Evolutionary conservation across 345 rosid genomes (phyloP).

Genomic region (Lenwebbia sp.): DNA sequence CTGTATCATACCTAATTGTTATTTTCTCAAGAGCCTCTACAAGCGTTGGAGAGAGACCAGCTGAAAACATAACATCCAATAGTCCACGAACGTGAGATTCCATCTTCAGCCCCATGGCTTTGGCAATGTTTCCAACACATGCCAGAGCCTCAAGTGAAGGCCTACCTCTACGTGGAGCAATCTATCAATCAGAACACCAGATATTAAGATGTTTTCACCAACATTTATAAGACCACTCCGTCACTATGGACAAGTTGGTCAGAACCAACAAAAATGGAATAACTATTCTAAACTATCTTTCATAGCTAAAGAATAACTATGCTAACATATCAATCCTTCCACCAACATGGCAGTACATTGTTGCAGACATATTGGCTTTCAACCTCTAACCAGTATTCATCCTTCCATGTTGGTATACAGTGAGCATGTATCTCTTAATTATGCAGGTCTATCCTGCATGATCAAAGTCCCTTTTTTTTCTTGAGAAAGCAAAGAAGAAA

Average conservation of each 20-base stretch:
- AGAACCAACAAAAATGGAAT: background rate
- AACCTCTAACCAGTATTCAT: background rate
- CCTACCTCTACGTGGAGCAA: slow-evolving; percentile 96
- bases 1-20: slow-evolving; percentile 42
- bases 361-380: background rate
- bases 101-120: slow-evolving; percentile 84
- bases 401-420: background rate
- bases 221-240: background rate
- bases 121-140: slow-evolving; percentile 95
- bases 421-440: background rate
- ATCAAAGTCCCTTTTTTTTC: background rate
- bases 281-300: background rate
- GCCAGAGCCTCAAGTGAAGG: slow-evolving; percentile 16
- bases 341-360: background rate
- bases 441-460: background rate
- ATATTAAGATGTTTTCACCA: background rate
- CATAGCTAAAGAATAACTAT: background rate
- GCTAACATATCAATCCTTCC: background rate
- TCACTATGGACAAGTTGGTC: background rate
- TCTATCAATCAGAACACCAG: slow-evolving; percentile 31
- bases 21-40: slow-evolving; percentile 90
- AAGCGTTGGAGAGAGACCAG: slow-evolving; percentile 78
- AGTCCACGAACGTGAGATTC: slow-evolving; percentile 79
- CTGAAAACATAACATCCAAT: slow-evolving; percentile 78
- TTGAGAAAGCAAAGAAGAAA: background rate